phyloP scores from a whole-genome alignment of 371 early-diverging fungal genomes.

The Circinella umbellata region DNA sequence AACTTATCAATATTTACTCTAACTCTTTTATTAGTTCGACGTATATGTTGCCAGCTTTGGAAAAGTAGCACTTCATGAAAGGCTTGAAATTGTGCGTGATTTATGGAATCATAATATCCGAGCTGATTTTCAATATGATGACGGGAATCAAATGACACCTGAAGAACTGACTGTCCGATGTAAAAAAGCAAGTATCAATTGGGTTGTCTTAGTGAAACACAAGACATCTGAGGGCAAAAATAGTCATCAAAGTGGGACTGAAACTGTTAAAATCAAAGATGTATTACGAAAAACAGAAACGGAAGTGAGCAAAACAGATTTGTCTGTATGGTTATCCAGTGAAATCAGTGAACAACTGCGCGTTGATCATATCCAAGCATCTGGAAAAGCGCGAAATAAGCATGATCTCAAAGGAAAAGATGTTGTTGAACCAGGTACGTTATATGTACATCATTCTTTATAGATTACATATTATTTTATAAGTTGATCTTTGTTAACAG shows the following conservation, averaged over 20 bases:
- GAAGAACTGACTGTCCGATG: slow-evolving; percentile 68
- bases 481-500: too few species aligned
- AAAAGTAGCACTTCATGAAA: slow-evolving; percentile 69
- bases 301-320: slow-evolving; percentile 54
- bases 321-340: slow-evolving; percentile 63
- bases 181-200: slow-evolving; percentile 75
- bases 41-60: slow-evolving; percentile 85
- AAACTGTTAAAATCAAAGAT: slow-evolving; percentile 77
- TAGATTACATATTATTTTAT: not conserved
- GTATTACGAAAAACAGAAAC: slow-evolving; percentile 68
- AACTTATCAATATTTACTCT: not conserved
- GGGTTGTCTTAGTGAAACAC: slow-evolving; percentile 81
- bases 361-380: slow-evolving; percentile 53
- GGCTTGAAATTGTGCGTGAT: slow-evolving; percentile 73
- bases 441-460: not conserved
- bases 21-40: slow-evolving; percentile 53
- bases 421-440: slow-evolving; percentile 44
- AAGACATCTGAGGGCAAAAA: slow-evolving; percentile 48
- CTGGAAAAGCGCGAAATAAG: slow-evolving; percentile 55
- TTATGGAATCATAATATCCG: slow-evolving; percentile 77
- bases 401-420: slow-evolving; percentile 62
- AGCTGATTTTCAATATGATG: slow-evolving; percentile 79
- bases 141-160: slow-evolving; percentile 66
- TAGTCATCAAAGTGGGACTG: slow-evolving; percentile 15
- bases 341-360: slow-evolving; percentile 75